phyloP scores from a whole-genome alignment of 1,284 basidiomycete species.

The Ceratobasidium sp. region DNA sequence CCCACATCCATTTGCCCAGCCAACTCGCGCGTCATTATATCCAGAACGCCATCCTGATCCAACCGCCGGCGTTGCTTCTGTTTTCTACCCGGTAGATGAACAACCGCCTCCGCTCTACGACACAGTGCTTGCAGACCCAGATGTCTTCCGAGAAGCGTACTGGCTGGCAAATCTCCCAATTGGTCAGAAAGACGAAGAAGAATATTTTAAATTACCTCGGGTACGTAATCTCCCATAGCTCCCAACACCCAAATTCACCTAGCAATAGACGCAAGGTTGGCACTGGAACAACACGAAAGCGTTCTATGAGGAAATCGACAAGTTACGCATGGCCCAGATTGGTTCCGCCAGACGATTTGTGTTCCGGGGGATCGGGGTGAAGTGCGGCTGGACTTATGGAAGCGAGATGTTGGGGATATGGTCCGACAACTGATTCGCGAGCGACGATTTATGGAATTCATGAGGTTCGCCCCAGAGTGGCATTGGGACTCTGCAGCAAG shows the following conservation, averaged over 20 bases:
- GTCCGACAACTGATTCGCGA: slow-evolving; percentile 48
- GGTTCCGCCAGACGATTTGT: slow-evolving; percentile 47
- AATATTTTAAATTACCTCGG: too few species aligned
- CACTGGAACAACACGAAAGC: slow-evolving; percentile 44
- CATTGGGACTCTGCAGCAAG: not conserved
- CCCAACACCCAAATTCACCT: too few species aligned
- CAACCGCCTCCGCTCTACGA: not conserved
- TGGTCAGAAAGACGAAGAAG: too few species aligned
- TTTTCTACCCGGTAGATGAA: not conserved
- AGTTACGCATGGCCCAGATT: slow-evolving; percentile 47
- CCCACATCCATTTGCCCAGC: not conserved
- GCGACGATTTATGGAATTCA: slow-evolving; percentile 16
- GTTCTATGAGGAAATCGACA: slow-evolving; percentile 46
- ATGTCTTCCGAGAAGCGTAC: not conserved
- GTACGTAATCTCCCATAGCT: too few species aligned
- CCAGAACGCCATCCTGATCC: not conserved
- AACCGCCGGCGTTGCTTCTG: not conserved
- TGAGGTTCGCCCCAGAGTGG: slow-evolving; percentile 26
- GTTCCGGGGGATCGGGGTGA: slow-evolving; percentile 46
- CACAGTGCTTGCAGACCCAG: not conserved
- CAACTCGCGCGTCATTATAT: not conserved
- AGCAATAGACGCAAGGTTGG: not conserved
- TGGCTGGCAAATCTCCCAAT: slow-evolving; percentile 10
- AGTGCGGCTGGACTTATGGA: slow-evolving; percentile 50
- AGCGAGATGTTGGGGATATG: slow-evolving; percentile 49